Conservation (phyloP, 139 green algal genomes). For the Asterochloris erici region DNA sequence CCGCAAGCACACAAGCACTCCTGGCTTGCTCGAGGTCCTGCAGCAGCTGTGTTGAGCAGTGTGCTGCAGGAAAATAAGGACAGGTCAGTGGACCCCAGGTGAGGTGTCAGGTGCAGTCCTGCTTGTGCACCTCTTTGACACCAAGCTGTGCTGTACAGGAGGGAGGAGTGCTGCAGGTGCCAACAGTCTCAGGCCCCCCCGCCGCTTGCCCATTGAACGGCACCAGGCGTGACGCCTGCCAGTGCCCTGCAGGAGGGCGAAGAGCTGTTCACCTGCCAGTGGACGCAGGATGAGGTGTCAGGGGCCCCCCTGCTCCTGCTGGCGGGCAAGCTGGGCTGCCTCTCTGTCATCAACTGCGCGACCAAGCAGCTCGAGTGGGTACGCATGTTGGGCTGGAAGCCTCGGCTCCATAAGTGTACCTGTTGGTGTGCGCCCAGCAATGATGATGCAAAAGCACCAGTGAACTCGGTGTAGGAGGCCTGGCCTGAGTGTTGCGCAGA, state of each 20-base stretch:
- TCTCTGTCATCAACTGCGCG: conserved; percentile 51
- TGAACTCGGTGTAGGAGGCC: neutral
- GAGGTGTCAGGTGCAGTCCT: neutral
- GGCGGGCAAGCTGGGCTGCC: conserved; percentile 54
- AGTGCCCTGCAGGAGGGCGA: conserved; percentile 29
- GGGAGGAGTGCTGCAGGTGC: too few relatives aligned
- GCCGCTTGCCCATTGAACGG: neutral
- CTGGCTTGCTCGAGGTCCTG: too few relatives aligned
- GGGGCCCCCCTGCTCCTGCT: conserved; percentile 62
- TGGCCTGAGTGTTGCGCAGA: neutral
- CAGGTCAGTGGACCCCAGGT: neutral
- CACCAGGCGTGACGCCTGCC: neutral
- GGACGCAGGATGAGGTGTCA: conserved; percentile 40
- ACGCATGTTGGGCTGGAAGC: neutral
- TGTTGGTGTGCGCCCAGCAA: neutral
- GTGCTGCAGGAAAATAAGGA: neutral
- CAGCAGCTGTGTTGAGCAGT: too few relatives aligned
- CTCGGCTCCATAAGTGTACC: neutral
- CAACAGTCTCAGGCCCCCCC: neutral
- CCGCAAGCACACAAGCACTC: too few relatives aligned
- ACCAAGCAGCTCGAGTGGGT: conserved; percentile 29
- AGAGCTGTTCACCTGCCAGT: conserved; percentile 67
- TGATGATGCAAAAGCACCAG: too few relatives aligned
- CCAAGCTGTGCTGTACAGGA: neutral
- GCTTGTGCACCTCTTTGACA: neutral